phyloP scores from a whole-genome alignment of 768 basidiomycete species.

The Lactarius indigo region DNA sequence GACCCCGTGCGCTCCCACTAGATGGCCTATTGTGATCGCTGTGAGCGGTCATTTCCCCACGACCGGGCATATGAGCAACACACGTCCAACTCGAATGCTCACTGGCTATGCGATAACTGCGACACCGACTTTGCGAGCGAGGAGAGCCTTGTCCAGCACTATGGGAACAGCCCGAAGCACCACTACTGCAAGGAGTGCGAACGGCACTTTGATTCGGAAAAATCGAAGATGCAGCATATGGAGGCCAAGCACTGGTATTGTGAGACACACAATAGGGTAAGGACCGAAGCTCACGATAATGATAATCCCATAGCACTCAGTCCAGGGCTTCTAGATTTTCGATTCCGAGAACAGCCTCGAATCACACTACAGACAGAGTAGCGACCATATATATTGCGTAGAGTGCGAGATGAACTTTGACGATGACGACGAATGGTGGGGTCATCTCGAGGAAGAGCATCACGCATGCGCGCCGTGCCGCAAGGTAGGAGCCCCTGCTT shows the following conservation, averaged over 20 bases:
- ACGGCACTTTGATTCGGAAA: background rate
- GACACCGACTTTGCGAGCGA: constrained; percentile 4
- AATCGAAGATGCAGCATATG: constrained; percentile 2
- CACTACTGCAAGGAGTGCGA: constrained; percentile 11
- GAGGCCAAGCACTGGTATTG: constrained; percentile 11
- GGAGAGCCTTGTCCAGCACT: constrained; percentile 1
- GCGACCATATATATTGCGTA: constrained; percentile 4
- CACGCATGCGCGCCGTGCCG: background rate
- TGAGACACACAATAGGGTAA: constrained; percentile 1
- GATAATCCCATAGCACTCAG: background rate
- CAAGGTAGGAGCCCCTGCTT: background rate
- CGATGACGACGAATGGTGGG: constrained; percentile 4
- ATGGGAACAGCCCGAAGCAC: background rate
- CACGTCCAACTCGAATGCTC: background rate
- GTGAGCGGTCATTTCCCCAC: background rate
- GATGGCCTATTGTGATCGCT: constrained; percentile 14
- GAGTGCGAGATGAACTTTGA: background rate
- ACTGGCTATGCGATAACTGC: constrained; percentile 8
- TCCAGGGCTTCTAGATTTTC: constrained; percentile 35
- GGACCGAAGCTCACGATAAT: background rate
- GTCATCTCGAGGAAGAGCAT: constrained; percentile 2
- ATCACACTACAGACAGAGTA: constrained; percentile 42
- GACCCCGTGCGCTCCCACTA: background rate
- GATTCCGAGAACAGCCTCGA: constrained; percentile 37
- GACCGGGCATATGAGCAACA: constrained; percentile 3